A percentile compares a stretch with the other conserved stretches of the same genome.
phyloP scores from a whole-genome alignment of 2,329 filamentous ascomycete species.

The Tolypocladium inflatum region DNA sequence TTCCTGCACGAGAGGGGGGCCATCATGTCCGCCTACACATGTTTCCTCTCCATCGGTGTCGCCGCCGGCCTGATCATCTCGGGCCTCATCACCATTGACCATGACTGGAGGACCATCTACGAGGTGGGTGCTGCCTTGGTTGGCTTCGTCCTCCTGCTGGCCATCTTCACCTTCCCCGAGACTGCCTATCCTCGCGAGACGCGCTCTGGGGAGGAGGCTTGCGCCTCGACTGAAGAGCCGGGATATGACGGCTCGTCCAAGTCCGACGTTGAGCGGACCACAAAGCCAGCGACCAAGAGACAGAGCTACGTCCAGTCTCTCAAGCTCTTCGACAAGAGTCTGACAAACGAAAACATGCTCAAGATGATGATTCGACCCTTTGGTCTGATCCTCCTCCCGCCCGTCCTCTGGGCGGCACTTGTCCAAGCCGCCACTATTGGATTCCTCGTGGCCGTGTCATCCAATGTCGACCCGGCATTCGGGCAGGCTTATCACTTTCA shows the following conservation, averaged over 20 bases:
- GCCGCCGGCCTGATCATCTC: conserved; percentile 32
- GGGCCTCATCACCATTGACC: conserved; percentile 37
- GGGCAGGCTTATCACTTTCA: conserved; percentile 30
- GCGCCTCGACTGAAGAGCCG: conserved; percentile 3
- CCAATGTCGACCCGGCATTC: conserved; percentile 39
- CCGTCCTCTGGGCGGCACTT: conserved; percentile 45
- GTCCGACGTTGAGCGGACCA: conserved; percentile 8
- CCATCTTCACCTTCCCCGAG: conserved; percentile 45
- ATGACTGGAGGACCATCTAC: conserved; percentile 42
- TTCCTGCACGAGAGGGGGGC: conserved; percentile 46
- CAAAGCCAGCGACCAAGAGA: conserved; percentile 9
- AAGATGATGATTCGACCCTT: conserved; percentile 41
- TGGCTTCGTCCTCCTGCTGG: conserved; percentile 34
- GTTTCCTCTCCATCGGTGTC: conserved; percentile 30
- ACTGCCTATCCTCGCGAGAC: conserved; percentile 34
- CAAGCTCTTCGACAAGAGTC: conserved; percentile 26
- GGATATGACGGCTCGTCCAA: conserved; percentile 5
- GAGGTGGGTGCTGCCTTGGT: conserved; percentile 40
- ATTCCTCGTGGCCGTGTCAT: conserved; percentile 44
- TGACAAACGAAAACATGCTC: conserved; percentile 35
- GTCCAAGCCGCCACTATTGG: conserved; percentile 46
- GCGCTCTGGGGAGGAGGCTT: background rate
- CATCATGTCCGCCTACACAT: conserved; percentile 37
- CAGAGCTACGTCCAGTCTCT: conserved; percentile 24
- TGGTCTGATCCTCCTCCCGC: conserved; percentile 37